Conservation (phyloP, 805 yeast genomes). For the Saccharomycopsis amapae region DNA sequence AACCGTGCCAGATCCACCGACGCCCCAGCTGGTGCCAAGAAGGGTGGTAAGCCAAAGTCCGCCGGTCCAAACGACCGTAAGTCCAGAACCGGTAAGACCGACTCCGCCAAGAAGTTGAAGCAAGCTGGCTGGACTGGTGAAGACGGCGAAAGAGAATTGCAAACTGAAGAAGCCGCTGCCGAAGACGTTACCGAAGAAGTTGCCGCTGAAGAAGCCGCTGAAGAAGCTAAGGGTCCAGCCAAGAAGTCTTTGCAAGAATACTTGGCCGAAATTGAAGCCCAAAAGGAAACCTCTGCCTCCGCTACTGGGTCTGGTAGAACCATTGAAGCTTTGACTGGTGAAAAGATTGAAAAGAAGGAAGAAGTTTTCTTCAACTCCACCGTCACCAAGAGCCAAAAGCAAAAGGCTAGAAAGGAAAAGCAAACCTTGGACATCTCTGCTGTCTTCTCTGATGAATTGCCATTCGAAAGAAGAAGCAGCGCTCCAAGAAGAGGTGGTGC, state of each 20-base stretch:
- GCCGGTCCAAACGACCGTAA: slow-evolving; percentile 67
- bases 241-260: slow-evolving; percentile 75
- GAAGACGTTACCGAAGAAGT: slow-evolving; percentile 33
- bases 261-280: slow-evolving; percentile 58
- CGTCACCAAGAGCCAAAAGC: slow-evolving; percentile 57
- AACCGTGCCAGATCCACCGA: slow-evolving; percentile 44
- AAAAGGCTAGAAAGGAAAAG: slow-evolving; percentile 80
- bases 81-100: slow-evolving; percentile 75
- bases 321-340: slow-evolving; percentile 38
- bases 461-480: slow-evolving; percentile 30
- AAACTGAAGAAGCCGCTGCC: slow-evolving; percentile 40
- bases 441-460: slow-evolving; percentile 53
- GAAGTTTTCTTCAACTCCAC: slow-evolving; percentile 55
- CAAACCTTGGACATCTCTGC: slow-evolving; percentile 67
- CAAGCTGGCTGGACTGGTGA: slow-evolving; percentile 83
- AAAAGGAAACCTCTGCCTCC: slow-evolving; percentile 30
- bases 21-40: slow-evolving; percentile 46
- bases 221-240: slow-evolving; percentile 40
- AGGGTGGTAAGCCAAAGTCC: slow-evolving; percentile 41
- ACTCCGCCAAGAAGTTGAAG: slow-evolving; percentile 74
- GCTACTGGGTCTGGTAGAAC: slow-evolving; percentile 31
- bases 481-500: slow-evolving; percentile 32
- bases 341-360: slow-evolving; percentile 53
- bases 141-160: slow-evolving; percentile 62
- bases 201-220: slow-evolving; percentile 35